Conservation (phyloP, 768 basidiomycete genomes). For the Myochromella boudieri region DNA sequence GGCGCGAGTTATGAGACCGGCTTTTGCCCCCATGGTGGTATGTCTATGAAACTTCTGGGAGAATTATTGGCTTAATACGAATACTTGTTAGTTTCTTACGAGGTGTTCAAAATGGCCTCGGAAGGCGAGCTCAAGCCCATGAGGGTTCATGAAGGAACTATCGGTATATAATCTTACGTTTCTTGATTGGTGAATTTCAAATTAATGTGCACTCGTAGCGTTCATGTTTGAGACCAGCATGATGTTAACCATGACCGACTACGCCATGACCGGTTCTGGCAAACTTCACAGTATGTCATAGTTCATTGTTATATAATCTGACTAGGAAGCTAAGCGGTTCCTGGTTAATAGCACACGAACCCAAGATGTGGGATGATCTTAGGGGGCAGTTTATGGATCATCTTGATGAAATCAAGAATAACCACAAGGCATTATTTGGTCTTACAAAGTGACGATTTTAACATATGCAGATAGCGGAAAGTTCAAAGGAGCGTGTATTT, state of each 20-base stretch:
- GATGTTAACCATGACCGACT: constrained; percentile 65
- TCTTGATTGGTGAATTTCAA: not conserved
- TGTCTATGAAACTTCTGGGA: constrained; percentile 4
- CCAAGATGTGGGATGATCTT: constrained; percentile 66
- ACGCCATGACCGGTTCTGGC: constrained; percentile 56
- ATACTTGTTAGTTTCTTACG: constrained; percentile 50
- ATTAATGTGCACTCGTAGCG: constrained; percentile 26
- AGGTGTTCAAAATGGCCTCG: constrained; percentile 57
- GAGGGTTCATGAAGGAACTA: constrained; percentile 51
- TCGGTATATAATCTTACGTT: constrained; percentile 38
- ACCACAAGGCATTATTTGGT: constrained; percentile 30
- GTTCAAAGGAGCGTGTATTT: constrained; percentile 3
- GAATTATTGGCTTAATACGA: not conserved
- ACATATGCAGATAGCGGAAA: too few species aligned
- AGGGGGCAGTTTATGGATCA: constrained; percentile 59
- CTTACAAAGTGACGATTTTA: too few species aligned
- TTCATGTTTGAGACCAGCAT: constrained; percentile 69
- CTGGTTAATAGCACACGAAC: constrained; percentile 49
- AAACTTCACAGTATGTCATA: constrained; percentile 51
- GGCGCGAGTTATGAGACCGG: constrained; percentile 63
- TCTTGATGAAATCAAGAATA: constrained; percentile 52
- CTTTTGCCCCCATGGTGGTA: constrained; percentile 66
- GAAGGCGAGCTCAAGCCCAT: constrained; percentile 51
- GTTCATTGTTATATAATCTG: too few species aligned
- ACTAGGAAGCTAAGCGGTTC: not conserved